Percentiles rank a stretch among this genome's conserved stretches.
Conservation (phyloP, 257 asterid species). For the Forsythia viridissima region DNA sequence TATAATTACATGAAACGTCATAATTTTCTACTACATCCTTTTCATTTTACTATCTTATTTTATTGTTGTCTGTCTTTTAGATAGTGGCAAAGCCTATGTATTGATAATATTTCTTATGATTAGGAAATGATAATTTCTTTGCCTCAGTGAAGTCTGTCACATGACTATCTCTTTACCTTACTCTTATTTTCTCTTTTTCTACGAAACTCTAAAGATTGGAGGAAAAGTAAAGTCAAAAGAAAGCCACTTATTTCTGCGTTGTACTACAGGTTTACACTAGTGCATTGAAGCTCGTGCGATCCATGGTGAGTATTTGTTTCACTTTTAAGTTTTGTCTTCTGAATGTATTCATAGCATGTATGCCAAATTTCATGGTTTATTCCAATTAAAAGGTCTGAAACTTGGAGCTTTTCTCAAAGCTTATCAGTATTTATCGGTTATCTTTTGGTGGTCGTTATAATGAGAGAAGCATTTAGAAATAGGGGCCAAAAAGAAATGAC, state of each 20-base stretch:
- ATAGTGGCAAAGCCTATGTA: background rate
- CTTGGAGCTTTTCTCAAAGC: constrained; percentile 14
- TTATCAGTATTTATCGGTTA: background rate
- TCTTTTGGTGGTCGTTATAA: background rate
- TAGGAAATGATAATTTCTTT: background rate
- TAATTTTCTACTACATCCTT: constrained; percentile 8
- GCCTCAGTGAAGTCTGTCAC: background rate
- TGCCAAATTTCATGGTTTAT: background rate
- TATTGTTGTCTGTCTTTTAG: background rate
- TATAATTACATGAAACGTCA: background rate
- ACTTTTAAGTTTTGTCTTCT: constrained; percentile 8
- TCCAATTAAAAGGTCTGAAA: constrained; percentile 10
- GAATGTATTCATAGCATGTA: constrained; percentile 2
- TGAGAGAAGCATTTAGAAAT: background rate
- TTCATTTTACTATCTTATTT: constrained; percentile 15
- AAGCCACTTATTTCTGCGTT: constrained; percentile 19
- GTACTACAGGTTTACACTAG: constrained; percentile 83
- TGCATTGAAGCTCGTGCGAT: constrained; percentile 97
- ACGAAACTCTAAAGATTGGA: background rate
- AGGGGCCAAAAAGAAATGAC: background rate
- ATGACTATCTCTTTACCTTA: background rate
- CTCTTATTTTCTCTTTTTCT: constrained; percentile 2
- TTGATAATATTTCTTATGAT: background rate
- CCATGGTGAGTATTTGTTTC: constrained; percentile 70
- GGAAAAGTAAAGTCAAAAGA: background rate